phyloP scores from a whole-genome alignment of 306 rosid species.

The Rosa persica region DNA sequence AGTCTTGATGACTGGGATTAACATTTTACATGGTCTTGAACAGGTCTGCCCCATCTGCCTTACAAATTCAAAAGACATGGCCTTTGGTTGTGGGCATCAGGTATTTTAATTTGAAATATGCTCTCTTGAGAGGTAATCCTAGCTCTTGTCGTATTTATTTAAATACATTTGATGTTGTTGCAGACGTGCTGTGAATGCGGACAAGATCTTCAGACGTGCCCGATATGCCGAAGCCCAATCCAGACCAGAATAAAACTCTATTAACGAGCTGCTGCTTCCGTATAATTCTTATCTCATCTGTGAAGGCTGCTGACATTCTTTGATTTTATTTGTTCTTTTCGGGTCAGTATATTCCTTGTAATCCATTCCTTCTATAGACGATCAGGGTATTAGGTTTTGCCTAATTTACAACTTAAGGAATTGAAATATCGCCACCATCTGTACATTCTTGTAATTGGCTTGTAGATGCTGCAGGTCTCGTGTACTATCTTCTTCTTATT shows the following conservation, averaged over 20 bases:
- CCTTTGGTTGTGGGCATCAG: slow-evolving; percentile 98
- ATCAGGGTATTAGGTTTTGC: slow-evolving; percentile 18
- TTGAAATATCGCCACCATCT: slow-evolving; percentile 2
- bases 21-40: slow-evolving; percentile 28
- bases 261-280: slow-evolving; percentile 27
- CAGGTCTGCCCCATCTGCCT: slow-evolving; percentile 94
- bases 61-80: slow-evolving; percentile 78
- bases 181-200: slow-evolving; percentile 97
- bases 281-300: background rate
- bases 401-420: background rate
- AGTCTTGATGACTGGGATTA: slow-evolving; percentile 7
- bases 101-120: slow-evolving; percentile 34
- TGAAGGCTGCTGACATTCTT: slow-evolving; percentile 6
- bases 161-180: slow-evolving; percentile 16
- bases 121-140: background rate
- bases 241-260: slow-evolving; percentile 77
- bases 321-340: background rate
- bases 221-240: slow-evolving; percentile 79
- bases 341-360: slow-evolving; percentile 38
- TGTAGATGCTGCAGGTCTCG: background rate
- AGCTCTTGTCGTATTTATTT: slow-evolving; percentile 8
- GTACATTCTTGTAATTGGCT: slow-evolving; percentile 11
- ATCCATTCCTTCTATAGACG: slow-evolving; percentile 15
- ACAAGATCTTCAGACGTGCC: slow-evolving; percentile 64
- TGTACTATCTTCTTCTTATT: background rate